Evolutionary conservation across 148 eudicot species (phyloP), one percentile per base, ranked within the genome.

Genomic region (Dianthus caryophyllus): DNA sequence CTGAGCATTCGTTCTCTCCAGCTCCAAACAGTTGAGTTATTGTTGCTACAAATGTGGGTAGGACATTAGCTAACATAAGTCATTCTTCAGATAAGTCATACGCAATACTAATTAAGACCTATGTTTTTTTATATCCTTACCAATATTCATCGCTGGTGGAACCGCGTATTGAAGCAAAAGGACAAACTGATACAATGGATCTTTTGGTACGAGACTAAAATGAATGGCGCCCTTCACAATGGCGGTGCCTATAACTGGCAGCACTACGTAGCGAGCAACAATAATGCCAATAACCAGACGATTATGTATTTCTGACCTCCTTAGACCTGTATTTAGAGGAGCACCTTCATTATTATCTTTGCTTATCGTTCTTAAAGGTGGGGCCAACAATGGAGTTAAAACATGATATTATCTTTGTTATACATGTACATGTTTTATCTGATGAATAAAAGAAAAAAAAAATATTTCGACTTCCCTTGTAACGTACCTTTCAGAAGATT

Each of bases 141-240:
- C 90, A 49, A 85, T 90, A 72, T 88, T 88, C 87, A 91, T 86
- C 16, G 96, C 97, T 38, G 97, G 95, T 60, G 96, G 97, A 69
- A 91, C 76, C 9, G 88, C 87, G 73, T 75, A 91, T 53, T 91
- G 97, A 56, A 91, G 82, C 80, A 91, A 53, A 65, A 91, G 97
- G 69, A 88, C 85, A 63, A 86, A 91, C 53, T 81, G 79, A 67
- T 88, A 88, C 52, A 91, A 69, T 1, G 96, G 91, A 79, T 91
- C 77, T 66, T 76, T 49, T 0, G 66, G 80, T 73, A 84, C 76
- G 46, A 85, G 64, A 49, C 84, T 80, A 47, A 81, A 67, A 51
- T 65, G 69, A 11, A 85, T 25, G 31, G 88, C 90, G 14, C 74
- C 79, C 70, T 73, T 84, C 18, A 87, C 82, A 31, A 89, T 48